These are phyloP conservation scores for Psilocybe azurescens DNA, from an alignment of 768 basidiomycete species.

Conservation along the genomic window DNA sequence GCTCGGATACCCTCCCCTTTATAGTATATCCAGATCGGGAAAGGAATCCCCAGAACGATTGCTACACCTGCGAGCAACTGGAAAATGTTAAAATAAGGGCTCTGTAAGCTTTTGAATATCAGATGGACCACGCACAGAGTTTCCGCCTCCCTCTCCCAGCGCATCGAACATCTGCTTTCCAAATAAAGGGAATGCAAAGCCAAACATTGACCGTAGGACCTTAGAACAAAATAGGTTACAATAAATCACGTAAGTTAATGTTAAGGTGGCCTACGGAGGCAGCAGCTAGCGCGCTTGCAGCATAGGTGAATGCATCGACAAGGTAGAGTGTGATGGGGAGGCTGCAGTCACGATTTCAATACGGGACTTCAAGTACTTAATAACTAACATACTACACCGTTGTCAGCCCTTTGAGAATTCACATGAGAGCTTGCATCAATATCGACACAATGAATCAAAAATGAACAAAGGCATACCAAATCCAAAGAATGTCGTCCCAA, in stretches of 20 bases:
- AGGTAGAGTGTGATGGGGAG: conserved; percentile 74
- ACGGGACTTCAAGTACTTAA: not conserved
- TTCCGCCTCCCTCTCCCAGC: conserved; percentile 72
- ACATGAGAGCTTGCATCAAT: not conserved
- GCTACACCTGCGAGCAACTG: conserved; percentile 62
- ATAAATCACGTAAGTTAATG: not conserved
- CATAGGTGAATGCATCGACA: conserved; percentile 73
- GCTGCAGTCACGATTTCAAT: conserved; percentile 35
- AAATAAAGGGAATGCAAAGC: conserved; percentile 54
- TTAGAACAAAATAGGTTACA: conserved; percentile 17
- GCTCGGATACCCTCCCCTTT: conserved; percentile 55
- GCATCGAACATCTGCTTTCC: conserved; percentile 65
- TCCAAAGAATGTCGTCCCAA: conserved; percentile 62
- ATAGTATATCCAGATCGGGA: conserved; percentile 76
- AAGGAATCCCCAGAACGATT: conserved; percentile 69
- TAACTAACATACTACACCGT: conserved; percentile 53
- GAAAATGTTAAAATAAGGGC: not conserved
- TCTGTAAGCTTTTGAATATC: not conserved
- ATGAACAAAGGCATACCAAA: conserved; percentile 39
- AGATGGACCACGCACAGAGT: conserved; percentile 47
- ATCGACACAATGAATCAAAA: not conserved
- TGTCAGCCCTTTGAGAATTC: conserved; percentile 48
- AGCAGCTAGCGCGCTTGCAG: conserved; percentile 72
- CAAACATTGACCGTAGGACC: conserved; percentile 52
- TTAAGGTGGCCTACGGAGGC: conserved; percentile 50